Conservation (phyloP, 768 basidiomycete genomes). For the Xerocomellus intermedius region DNA sequence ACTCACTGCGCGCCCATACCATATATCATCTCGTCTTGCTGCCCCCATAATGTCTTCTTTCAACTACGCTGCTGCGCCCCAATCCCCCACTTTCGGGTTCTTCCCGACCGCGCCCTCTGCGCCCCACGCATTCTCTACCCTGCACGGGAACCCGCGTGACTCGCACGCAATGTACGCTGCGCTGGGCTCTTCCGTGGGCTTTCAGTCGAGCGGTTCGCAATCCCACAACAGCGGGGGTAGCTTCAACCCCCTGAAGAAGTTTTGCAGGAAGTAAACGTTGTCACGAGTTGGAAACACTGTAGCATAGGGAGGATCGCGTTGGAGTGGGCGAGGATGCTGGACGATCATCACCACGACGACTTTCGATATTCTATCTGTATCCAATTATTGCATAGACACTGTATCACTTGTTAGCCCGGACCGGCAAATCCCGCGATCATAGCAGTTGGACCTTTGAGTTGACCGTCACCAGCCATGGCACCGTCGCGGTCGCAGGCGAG, state of each 20-base stretch:
- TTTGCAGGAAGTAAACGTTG: conserved; percentile 32
- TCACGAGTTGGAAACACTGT: conserved; percentile 18
- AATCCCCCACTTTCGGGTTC: conserved; percentile 58
- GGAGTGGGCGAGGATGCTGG: background rate
- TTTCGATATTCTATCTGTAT: conserved; percentile 28
- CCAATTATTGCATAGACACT: conserved; percentile 21
- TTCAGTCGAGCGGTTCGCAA: conserved; percentile 24
- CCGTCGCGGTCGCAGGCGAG: conserved; percentile 34
- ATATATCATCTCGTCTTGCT: background rate
- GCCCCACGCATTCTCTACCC: conserved; percentile 54
- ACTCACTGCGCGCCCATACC: background rate
- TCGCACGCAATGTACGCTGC: conserved; percentile 57
- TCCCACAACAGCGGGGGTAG: conserved; percentile 22
- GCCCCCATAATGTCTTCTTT: conserved; percentile 42
- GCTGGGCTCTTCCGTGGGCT: conserved; percentile 35
- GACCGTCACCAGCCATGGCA: conserved; percentile 33
- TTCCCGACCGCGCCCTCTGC: conserved; percentile 55
- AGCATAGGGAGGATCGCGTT: conserved; percentile 23
- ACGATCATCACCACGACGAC: background rate
- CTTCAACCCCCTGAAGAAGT: conserved; percentile 35
- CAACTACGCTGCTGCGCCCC: conserved; percentile 40
- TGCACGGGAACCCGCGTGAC: conserved; percentile 63
- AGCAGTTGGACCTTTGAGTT: background rate
- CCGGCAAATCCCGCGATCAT: conserved; percentile 36
- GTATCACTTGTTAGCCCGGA: conserved; percentile 22